phyloP scores from a whole-genome alignment of 1,284 basidiomycete genomes.

The Sporisorium exsertum region DNA sequence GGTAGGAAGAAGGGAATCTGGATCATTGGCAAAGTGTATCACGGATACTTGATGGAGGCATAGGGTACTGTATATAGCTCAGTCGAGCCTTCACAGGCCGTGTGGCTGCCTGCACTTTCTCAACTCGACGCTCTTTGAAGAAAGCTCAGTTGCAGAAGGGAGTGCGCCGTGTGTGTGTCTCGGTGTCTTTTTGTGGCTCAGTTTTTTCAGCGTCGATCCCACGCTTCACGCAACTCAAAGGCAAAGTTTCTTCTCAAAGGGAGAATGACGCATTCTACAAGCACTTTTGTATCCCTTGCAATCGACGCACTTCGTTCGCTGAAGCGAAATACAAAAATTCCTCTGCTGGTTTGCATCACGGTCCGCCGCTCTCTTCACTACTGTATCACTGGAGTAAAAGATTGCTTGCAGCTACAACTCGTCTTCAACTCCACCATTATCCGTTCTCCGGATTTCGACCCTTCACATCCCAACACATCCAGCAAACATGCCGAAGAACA shows the following conservation, averaged over 20 bases:
- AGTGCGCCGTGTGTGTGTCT: not conserved
- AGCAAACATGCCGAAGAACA: slow-evolving; percentile 61
- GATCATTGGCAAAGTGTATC: not conserved
- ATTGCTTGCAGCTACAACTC: not conserved
- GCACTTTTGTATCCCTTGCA: not conserved
- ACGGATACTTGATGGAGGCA: no score
- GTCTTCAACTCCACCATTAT: slow-evolving; percentile 2
- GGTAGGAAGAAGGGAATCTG: no score
- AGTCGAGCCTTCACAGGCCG: not conserved
- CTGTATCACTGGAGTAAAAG: not conserved
- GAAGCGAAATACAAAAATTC: not conserved
- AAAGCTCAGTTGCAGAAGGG: not conserved
- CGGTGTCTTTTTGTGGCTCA: not conserved
- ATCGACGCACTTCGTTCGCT: slow-evolving; percentile 1
- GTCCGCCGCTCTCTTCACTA: no score
- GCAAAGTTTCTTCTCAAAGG: not conserved
- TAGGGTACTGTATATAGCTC: no score
- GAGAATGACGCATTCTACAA: not conserved
- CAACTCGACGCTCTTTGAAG: not conserved
- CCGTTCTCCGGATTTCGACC: slow-evolving; percentile 3
- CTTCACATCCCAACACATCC: not conserved
- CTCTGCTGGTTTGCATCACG: no score
- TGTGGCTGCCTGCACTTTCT: not conserved
- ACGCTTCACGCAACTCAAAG: not conserved
- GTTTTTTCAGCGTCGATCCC: not conserved